Conservation (phyloP, 2,329 filamentous ascomycete genomes). For the Sphaerulina musiva region DNA sequence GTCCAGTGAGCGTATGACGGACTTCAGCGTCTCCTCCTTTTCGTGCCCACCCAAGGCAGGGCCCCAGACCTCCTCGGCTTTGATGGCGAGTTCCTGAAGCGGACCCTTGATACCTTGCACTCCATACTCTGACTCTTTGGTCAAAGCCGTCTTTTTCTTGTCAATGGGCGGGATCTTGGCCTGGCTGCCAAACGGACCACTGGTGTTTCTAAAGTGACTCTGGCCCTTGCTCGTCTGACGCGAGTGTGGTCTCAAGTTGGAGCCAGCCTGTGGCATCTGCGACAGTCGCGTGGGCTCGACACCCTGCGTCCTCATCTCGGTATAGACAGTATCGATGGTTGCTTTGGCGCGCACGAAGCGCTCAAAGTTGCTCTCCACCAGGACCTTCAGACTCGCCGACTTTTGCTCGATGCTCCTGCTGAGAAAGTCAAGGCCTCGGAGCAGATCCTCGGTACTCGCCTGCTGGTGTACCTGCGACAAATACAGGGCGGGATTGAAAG, state of each 20-base stretch:
- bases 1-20: constrained; percentile 67
- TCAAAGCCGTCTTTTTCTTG: constrained; percentile 78
- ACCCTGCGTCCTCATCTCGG: constrained; percentile 80
- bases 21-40: constrained; percentile 79
- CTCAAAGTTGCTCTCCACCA: constrained; percentile 97
- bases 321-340: constrained; percentile 97
- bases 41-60: constrained; percentile 86
- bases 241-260: constrained; percentile 48
- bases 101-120: constrained; percentile 82
- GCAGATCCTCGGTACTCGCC: constrained; percentile 73
- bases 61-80: constrained; percentile 96
- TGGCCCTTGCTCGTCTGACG: constrained; percentile 61
- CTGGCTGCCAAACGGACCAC: constrained; percentile 32
- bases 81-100: constrained; percentile 80
- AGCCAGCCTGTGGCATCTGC: constrained; percentile 14
- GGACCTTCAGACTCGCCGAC: constrained; percentile 87
- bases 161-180: constrained; percentile 42
- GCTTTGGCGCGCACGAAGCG: constrained; percentile 95
- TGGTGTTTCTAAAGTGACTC: constrained; percentile 34
- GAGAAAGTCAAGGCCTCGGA: constrained; percentile 76
- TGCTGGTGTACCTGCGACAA: constrained; percentile 84
- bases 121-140: constrained; percentile 89
- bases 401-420: constrained; percentile 95
- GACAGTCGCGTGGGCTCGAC: constrained; percentile 33
- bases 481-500: constrained; percentile 87